Evolutionary conservation across 2,329 filamentous ascomycete genomes (phyloP).

Genomic region (Onygena corvina): DNA sequence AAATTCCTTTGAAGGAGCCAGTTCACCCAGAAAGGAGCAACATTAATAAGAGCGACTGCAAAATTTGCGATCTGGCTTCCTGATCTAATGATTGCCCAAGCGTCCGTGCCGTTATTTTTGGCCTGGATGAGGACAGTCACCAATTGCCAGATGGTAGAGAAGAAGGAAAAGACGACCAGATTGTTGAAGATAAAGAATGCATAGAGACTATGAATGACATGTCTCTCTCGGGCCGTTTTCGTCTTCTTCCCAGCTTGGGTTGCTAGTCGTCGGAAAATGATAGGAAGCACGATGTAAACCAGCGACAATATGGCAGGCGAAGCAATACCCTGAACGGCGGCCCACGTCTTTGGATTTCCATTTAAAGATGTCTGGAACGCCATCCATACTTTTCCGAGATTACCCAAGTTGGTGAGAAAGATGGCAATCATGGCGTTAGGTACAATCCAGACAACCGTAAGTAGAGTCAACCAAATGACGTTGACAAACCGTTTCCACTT

Average conservation of each 20-base stretch:
- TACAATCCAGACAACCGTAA: slow-evolving; percentile 77
- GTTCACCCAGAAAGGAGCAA: slow-evolving; percentile 87
- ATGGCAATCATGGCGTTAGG: slow-evolving; percentile 92
- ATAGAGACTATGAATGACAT: slow-evolving; percentile 83
- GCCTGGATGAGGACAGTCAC: slow-evolving; percentile 52
- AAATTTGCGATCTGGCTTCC: slow-evolving; percentile 51
- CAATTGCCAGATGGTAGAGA: slow-evolving; percentile 69
- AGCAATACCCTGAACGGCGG: slow-evolving; percentile 79
- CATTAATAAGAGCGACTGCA: slow-evolving; percentile 63
- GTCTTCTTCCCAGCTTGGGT: slow-evolving; percentile 76
- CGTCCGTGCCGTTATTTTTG: slow-evolving; percentile 45
- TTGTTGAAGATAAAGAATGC: slow-evolving; percentile 98
- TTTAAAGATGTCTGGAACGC: slow-evolving; percentile 57
- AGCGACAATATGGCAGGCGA: slow-evolving; percentile 79
- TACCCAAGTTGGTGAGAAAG: slow-evolving; percentile 75
- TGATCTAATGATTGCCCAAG: slow-evolving; percentile 57
- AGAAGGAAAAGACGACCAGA: slow-evolving; percentile 82
- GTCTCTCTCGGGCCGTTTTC: slow-evolving; percentile 82
- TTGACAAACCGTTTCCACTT: slow-evolving; percentile 65
- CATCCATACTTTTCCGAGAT: slow-evolving; percentile 68
- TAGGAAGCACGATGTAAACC: slow-evolving; percentile 76
- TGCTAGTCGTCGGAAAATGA: slow-evolving; percentile 79
- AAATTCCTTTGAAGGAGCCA: slow-evolving; percentile 88
- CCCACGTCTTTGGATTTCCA: slow-evolving; percentile 58
- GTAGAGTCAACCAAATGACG: slow-evolving; percentile 65